A percentile compares a stretch with the other conserved stretches of the same genome.
These are phyloP conservation scores for Litchi chinensis DNA, from an alignment of 345 rosid genomes.

Conservation along the genomic window DNA sequence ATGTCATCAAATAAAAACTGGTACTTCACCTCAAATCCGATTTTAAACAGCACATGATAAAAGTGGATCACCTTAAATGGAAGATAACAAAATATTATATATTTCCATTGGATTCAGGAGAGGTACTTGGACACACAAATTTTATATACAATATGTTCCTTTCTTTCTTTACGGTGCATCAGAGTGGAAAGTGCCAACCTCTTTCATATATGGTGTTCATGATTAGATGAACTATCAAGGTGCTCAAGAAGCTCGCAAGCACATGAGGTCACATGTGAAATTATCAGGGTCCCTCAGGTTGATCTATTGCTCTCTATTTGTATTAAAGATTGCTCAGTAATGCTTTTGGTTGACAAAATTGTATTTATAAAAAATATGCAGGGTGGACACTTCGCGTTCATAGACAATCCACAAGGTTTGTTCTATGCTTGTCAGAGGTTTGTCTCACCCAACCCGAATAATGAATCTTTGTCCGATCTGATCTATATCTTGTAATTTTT, in stretches of 20 bases:
- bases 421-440: constrained; percentile 73
- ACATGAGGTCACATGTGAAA: constrained; percentile 92
- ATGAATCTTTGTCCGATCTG: constrained; percentile 60
- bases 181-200: constrained; percentile 98
- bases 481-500: constrained; percentile 5
- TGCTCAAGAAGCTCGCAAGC: constrained; percentile 78
- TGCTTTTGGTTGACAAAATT: not conserved
- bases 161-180: constrained; percentile 62
- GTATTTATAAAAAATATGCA: constrained; percentile 27
- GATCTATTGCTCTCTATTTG: constrained; percentile 13
- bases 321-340: not conserved
- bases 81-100: not conserved
- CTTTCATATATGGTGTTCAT: constrained; percentile 77
- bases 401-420: constrained; percentile 73
- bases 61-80: not conserved
- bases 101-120: not conserved
- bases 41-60: not conserved
- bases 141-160: not conserved
- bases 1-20: not conserved
- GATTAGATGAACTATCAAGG: constrained; percentile 98
- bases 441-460: constrained; percentile 51
- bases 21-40: not conserved
- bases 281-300: constrained; percentile 93
- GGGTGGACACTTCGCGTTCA: constrained; percentile 90
- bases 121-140: not conserved